Conservation (phyloP, 2,329 filamentous ascomycete species). For the Colletotrichum lentis region DNA sequence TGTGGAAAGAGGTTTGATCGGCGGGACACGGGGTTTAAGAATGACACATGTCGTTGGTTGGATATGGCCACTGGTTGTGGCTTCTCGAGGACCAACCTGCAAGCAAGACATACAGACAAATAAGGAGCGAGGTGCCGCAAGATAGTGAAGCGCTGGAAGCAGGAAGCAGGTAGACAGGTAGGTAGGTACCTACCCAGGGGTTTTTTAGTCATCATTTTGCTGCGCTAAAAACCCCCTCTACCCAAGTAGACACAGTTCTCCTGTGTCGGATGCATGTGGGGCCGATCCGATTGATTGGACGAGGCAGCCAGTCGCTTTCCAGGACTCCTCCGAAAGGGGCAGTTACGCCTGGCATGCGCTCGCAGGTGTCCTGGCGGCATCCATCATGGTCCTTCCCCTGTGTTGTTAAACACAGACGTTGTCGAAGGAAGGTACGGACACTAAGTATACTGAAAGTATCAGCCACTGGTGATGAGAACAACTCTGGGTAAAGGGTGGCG, state of each 20-base stretch:
- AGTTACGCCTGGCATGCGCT: not conserved
- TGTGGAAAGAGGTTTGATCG: not conserved
- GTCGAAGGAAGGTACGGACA: too few species aligned
- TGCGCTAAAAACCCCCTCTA: too few species aligned
- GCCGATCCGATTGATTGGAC: conserved; percentile 6
- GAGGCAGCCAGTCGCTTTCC: conserved; percentile 4
- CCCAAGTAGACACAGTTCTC: not conserved
- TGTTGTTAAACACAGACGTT: not conserved
- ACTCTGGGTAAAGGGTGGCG: not conserved
- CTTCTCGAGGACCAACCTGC: not conserved
- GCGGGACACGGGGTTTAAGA: not conserved
- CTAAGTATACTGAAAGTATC: not conserved
- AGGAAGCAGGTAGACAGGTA: not conserved
- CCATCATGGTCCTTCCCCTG: conserved; percentile 2
- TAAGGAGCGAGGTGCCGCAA: not conserved
- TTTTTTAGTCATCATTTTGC: too few species aligned
- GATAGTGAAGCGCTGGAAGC: conserved; percentile 21
- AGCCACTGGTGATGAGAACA: not conserved
- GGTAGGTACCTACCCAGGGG: too few species aligned
- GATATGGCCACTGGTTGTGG: too few species aligned
- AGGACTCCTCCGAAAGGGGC: conserved; percentile 7
- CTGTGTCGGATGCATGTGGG: conserved; percentile 1
- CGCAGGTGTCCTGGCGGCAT: not conserved
- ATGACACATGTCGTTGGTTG: not conserved
- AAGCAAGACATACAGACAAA: not conserved